Evolutionary conservation across 768 basidiomycete species (phyloP), one percentile per base, ranked within the genome.

Genomic region (Leccinum truebloodii): DNA sequence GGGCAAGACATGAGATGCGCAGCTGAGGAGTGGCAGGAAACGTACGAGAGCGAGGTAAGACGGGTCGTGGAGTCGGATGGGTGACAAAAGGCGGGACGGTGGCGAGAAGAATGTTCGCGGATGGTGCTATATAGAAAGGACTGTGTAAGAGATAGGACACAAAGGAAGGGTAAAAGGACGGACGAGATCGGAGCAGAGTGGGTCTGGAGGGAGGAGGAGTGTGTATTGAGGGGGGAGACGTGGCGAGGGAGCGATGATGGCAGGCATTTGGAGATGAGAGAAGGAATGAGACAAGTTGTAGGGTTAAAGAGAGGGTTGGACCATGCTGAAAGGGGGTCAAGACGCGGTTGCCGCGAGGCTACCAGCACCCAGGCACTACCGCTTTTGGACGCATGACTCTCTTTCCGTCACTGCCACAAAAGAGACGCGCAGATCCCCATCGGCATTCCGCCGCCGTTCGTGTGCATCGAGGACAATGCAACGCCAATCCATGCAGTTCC

Each of bases 191-290:
- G 22, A 6, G 37, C 26, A 12, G 5, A 8, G 34, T 1, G 52
- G 20, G 54, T 59, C 60, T 5, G 61, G 66, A 1, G 55, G 2
- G 52, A 70, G 48, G 50, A 66, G 55, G 35, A 26, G 56, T 13
- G 63, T 39, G 50, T 52, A 59, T 32, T 67, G 69, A 16, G 68
- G 62, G 28, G 75, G 73, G 57, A 63, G 63, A 66, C 75, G 76
- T 13, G 79, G 77, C 9, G 73, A 69, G 24, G 79, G 78, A 16
- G 78, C 75, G 67, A 79, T 60, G 72, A 83, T 79, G 71, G 78
- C 66, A 63, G 77, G 75, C 77, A 80, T 79, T 59, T 57, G 14
- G 18, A 35, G 14, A 9, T 22, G 57, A 22, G 39, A 28, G 54
- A 59, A 52, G 34, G 68, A 71, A 68, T 73, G 68, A 60, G 73